Evolutionary conservation across 441 rosid genomes (phyloP).

Genomic region (Syzygium syzygioides): DNA sequence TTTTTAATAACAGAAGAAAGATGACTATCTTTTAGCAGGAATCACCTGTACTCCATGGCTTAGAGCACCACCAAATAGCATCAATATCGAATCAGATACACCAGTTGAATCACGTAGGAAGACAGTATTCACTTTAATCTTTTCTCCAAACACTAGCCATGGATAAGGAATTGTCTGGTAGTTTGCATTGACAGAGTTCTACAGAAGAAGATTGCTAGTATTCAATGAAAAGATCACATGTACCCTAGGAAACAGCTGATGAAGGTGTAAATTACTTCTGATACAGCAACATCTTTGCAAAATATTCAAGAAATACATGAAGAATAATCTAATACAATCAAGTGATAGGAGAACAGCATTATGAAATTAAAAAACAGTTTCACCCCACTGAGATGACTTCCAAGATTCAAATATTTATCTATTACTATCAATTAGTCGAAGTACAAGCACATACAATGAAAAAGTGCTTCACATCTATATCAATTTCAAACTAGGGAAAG

Average conservation of each 20-base stretch:
- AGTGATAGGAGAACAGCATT: not conserved
- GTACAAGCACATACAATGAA: not conserved
- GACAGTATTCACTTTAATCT: constrained; percentile 88
- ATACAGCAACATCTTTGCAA: not conserved
- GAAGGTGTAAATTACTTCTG: not conserved
- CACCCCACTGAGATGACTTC: not conserved
- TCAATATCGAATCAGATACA: constrained; percentile 85
- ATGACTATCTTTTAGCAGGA: not conserved
- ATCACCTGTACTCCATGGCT: constrained; percentile 68
- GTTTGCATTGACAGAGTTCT: constrained; percentile 97
- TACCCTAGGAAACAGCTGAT: not conserved
- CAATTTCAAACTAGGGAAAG: not conserved
- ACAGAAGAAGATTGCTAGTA: constrained; percentile 16
- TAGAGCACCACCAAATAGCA: constrained; percentile 87
- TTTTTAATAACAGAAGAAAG: not conserved
- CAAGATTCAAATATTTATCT: not conserved
- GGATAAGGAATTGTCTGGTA: constrained; percentile 89
- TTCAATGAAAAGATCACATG: not conserved
- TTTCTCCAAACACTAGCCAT: constrained; percentile 98
- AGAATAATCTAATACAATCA: not conserved
- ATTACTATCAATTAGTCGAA: not conserved
- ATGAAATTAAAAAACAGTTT: not conserved
- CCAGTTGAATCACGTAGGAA: constrained; percentile 96
- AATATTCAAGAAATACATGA: not conserved
- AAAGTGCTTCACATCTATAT: not conserved